A percentile compares a stretch with the other conserved stretches of the same genome.
Conservation (phyloP, 805 yeast genomes). For the Pichia ethanolica region DNA sequence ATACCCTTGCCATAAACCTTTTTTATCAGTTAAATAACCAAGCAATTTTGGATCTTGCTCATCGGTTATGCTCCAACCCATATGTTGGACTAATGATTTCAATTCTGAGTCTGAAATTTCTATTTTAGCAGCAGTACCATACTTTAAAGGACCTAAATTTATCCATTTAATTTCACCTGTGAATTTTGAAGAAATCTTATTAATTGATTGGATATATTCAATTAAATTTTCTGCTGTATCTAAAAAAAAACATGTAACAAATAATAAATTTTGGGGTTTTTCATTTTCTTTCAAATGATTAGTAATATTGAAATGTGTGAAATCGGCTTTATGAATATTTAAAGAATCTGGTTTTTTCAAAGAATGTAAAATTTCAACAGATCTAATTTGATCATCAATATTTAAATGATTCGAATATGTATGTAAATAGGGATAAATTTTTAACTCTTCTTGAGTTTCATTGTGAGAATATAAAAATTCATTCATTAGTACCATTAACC, state of each 20-base stretch:
- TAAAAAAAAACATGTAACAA: constrained; percentile 69
- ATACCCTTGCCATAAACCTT: constrained; percentile 71
- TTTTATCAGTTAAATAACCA: constrained; percentile 60
- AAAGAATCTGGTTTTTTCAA: constrained; percentile 40
- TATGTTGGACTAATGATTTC: constrained; percentile 36
- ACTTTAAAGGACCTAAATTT: constrained; percentile 86
- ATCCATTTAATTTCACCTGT: constrained; percentile 58
- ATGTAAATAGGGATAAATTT: constrained; percentile 48
- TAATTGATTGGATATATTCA: constrained; percentile 64
- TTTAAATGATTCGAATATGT: constrained; percentile 58
- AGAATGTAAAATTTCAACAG: constrained; percentile 26
- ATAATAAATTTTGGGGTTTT: constrained; percentile 38
- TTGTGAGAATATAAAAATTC: constrained; percentile 38
- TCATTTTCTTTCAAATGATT: constrained; percentile 10
- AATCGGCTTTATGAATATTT: constrained; percentile 51
- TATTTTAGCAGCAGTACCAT: constrained; percentile 76
- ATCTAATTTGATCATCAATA: constrained; percentile 43
- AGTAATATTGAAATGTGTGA: constrained; percentile 41
- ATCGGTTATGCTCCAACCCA: constrained; percentile 57
- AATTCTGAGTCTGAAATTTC: constrained; percentile 74
- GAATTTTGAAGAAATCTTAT: constrained; percentile 29
- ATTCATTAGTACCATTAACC: constrained; percentile 67
- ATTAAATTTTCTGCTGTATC: constrained; percentile 89
- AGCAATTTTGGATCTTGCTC: constrained; percentile 32
- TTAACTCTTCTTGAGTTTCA: constrained; percentile 8